A percentile compares a stretch with the other conserved stretches of the same genome.
These are phyloP conservation scores for Picocystis sp. DNA, from an alignment of 163 green algal species.

Conservation along the genomic window DNA sequence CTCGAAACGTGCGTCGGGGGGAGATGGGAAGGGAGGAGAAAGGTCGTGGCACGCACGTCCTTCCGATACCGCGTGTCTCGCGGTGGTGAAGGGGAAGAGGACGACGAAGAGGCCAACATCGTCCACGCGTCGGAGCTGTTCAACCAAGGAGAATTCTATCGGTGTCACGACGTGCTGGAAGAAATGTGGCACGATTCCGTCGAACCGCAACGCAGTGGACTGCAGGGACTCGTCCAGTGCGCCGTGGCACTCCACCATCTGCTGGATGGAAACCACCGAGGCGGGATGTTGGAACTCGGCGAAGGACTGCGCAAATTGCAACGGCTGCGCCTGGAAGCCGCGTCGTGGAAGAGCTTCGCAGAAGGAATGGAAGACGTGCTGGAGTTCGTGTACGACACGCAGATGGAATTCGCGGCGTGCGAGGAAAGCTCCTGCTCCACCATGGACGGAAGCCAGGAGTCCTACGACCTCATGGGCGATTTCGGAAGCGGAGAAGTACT, in stretches of 20 bases:
- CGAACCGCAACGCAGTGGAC: conserved; percentile 10
- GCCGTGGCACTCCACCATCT: conserved; percentile 17
- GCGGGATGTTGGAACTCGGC: conserved; percentile 19
- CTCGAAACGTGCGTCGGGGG: too few species aligned
- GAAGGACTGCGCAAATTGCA: conserved; percentile 16
- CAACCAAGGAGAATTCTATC: conserved; percentile 2
- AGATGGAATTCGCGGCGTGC: conserved; percentile 18
- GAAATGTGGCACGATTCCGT: conserved; percentile 12
- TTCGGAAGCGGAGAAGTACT: too few species aligned
- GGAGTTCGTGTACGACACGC: conserved; percentile 22
- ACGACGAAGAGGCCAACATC: too few species aligned
- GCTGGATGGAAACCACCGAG: conserved; percentile 15
- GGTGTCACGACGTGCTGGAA: conserved; percentile 17
- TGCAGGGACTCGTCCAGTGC: conserved; percentile 16
- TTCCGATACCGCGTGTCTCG: too few species aligned
- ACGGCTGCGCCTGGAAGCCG: neutral
- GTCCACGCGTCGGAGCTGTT: too few species aligned
- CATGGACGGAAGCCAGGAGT: too few species aligned
- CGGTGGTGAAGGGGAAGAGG: too few species aligned
- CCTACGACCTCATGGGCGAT: too few species aligned
- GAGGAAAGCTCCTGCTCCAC: conserved; percentile 1
- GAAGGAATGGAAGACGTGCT: conserved; percentile 9
- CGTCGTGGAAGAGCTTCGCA: conserved; percentile 10
- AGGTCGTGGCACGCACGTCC: too few species aligned
- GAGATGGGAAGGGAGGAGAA: too few species aligned